Evolutionary conservation across 2,329 filamentous ascomycete species (phyloP).

Genomic region (Didymella lethalis): DNA sequence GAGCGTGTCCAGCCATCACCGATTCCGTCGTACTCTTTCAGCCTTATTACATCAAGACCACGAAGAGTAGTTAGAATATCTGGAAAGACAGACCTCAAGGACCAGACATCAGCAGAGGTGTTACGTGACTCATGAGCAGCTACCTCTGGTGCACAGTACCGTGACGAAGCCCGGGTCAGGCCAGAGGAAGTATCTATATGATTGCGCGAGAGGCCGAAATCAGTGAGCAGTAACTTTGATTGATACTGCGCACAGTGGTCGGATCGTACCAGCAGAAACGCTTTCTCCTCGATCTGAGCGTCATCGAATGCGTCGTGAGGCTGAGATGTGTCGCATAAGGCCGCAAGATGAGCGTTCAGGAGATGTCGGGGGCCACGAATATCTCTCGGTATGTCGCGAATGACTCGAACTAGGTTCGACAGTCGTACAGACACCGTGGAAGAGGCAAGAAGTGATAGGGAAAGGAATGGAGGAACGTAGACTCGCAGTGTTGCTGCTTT

Average conservation of each 20-base stretch:
- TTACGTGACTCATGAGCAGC: neutral
- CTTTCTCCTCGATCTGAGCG: neutral
- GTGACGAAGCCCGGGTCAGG: neutral
- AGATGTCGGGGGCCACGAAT: neutral
- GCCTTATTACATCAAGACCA: neutral
- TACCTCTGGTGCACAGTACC: neutral
- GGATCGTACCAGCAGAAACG: neutral
- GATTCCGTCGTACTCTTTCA: neutral
- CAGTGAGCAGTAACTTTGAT: neutral
- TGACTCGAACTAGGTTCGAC: neutral
- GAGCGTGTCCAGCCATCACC: neutral
- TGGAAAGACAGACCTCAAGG: neutral
- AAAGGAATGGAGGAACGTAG: neutral
- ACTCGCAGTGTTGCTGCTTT: neutral
- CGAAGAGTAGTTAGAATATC: neutral
- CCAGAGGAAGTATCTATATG: neutral
- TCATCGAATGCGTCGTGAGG: neutral
- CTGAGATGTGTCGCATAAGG: constrained; percentile 1
- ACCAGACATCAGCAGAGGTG: neutral
- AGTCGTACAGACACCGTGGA: neutral
- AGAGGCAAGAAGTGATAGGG: neutral
- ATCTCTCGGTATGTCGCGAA: neutral
- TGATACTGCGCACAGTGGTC: neutral
- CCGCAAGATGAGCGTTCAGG: neutral
- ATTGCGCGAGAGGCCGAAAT: neutral